Percentiles rank a stretch among this genome's conserved stretches.
phyloP scores from a whole-genome alignment of 2,329 filamentous ascomycete genomes.

The Elsinoe necatrix region DNA sequence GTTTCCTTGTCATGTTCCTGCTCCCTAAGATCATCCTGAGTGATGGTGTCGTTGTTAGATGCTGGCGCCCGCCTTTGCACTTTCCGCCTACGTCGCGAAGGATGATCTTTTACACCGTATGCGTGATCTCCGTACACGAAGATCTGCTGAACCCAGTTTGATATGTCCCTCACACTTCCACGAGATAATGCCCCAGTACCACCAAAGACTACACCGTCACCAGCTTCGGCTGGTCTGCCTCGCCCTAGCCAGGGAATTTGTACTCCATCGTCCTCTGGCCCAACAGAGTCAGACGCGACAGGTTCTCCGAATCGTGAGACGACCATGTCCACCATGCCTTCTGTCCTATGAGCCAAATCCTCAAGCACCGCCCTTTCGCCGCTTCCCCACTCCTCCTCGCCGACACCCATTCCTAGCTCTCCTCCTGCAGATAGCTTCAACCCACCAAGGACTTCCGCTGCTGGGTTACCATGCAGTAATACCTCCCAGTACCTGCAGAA shows the following conservation, averaged over 20 bases:
- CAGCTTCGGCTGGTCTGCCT: conserved; percentile 56
- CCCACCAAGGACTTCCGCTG: conserved; percentile 67
- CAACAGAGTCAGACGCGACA: conserved; percentile 24
- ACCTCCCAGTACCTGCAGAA: conserved; percentile 71
- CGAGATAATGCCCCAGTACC: conserved; percentile 67
- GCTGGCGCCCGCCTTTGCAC: conserved; percentile 35
- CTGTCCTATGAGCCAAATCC: conserved; percentile 68
- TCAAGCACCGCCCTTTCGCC: conserved; percentile 89
- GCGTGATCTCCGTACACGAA: conserved; percentile 76
- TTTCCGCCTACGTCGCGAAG: conserved; percentile 54
- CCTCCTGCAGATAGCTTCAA: conserved; percentile 84
- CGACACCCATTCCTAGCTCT: conserved; percentile 86
- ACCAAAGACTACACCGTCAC: conserved; percentile 81
- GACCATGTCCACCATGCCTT: conserved; percentile 78
- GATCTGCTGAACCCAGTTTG: conserved; percentile 81
- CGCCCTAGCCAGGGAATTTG: conserved; percentile 61
- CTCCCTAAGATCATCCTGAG: not conserved
- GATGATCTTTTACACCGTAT: conserved; percentile 76
- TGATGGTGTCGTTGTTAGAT: conserved; percentile 25
- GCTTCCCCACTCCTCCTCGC: conserved; percentile 90
- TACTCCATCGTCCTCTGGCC: conserved; percentile 22
- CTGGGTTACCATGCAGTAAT: conserved; percentile 80
- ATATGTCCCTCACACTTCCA: conserved; percentile 61
- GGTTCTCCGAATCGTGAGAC: conserved; percentile 75
- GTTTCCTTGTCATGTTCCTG: not conserved